These are phyloP conservation scores for Trapa incisa DNA, from an alignment of 345 rosid genomes.

Conservation along the genomic window DNA sequence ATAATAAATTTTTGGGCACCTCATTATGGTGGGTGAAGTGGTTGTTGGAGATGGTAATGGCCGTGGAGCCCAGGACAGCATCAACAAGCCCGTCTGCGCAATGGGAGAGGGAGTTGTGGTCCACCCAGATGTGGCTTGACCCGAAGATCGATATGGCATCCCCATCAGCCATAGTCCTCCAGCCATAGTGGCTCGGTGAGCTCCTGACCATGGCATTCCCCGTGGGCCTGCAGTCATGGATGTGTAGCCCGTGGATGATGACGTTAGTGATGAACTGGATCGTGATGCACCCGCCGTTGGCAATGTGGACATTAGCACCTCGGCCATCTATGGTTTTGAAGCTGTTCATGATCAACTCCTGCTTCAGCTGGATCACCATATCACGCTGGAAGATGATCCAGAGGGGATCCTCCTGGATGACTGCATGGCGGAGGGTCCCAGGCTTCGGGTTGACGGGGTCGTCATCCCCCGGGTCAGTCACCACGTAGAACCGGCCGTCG, in stretches of 20 bases:
- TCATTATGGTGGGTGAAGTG: not conserved
- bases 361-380: not conserved
- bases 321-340: not conserved
- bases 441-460: not conserved
- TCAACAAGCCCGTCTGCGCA: not conserved
- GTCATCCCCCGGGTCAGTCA: not conserved
- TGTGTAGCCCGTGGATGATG: not conserved
- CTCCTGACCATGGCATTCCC: too few relatives aligned
- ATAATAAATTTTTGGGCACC: not conserved
- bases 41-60: not conserved
- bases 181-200: too few relatives aligned
- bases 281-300: not conserved
- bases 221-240: not conserved
- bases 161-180: not conserved
- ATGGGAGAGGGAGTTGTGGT: not conserved
- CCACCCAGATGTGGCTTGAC: not conserved
- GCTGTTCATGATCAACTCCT: not conserved
- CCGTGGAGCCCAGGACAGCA: not conserved
- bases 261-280: not conserved
- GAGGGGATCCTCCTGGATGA: not conserved
- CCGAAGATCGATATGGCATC: not conserved
- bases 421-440: not conserved
- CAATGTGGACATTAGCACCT: not conserved
- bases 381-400: not conserved
- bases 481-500: not conserved